These are phyloP conservation scores for Ophiocordyceps robertsii DNA, from an alignment of 2,329 filamentous ascomycete species.

Conservation along the genomic window DNA sequence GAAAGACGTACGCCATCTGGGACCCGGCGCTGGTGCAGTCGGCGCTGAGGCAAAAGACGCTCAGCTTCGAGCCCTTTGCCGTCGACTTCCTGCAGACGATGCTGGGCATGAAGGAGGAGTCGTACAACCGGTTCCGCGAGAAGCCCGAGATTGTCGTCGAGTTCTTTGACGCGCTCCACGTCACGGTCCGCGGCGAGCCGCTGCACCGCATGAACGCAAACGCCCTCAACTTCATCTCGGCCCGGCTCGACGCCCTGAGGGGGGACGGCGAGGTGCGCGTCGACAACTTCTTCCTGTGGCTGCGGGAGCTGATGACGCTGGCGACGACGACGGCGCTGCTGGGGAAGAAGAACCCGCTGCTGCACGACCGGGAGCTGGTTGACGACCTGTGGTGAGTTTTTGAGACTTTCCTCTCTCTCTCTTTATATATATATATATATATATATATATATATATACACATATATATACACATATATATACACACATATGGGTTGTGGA, in stretches of 20 bases:
- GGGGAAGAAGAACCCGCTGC: slow-evolving; percentile 26
- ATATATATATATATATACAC: no score
- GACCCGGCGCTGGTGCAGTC: slow-evolving; percentile 24
- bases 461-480: no score
- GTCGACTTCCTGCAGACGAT: slow-evolving; percentile 21
- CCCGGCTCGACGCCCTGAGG: slow-evolving; percentile 12
- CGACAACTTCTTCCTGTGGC: slow-evolving; percentile 17
- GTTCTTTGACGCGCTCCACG: slow-evolving; percentile 21
- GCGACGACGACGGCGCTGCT: slow-evolving; percentile 25
- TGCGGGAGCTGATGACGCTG: slow-evolving; percentile 21
- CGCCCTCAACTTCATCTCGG: slow-evolving; percentile 19
- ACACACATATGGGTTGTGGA: no score
- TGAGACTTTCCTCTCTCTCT: no score
- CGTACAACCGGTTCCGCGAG: slow-evolving; percentile 6
- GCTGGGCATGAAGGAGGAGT: slow-evolving; percentile 18
- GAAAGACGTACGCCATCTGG: slow-evolving; percentile 30
- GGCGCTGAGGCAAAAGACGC: slow-evolving; percentile 25
- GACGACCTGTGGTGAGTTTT: slow-evolving; percentile 24
- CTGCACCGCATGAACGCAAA: slow-evolving; percentile 20
- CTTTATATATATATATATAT: no score
- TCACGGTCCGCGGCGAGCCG: slow-evolving; percentile 16
- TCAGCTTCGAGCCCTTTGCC: slow-evolving; percentile 30
- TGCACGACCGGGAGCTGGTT: slow-evolving; percentile 14
- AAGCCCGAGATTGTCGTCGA: slow-evolving; percentile 15
- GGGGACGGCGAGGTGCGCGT: background rate